Conservation (phyloP, 345 rosid species). For the Leavenworthia alabamica region DNA sequence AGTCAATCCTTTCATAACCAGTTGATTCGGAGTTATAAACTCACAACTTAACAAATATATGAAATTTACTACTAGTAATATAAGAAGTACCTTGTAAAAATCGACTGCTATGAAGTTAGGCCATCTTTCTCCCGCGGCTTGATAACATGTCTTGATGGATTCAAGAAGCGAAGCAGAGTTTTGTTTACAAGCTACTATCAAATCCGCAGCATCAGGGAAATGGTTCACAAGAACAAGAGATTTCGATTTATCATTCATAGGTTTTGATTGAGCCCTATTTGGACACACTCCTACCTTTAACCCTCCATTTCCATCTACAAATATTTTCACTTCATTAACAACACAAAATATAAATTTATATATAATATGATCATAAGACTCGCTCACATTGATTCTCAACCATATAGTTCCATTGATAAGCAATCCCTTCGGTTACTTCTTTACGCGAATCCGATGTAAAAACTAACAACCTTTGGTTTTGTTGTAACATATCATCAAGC, state of each 20-base stretch:
- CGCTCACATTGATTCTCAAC: conserved; percentile 91
- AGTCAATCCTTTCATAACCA: no score
- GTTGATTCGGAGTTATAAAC: no score
- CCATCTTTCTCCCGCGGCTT: conserved; percentile 76
- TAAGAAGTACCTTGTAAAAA: conserved; percentile 59
- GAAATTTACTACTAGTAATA: background rate
- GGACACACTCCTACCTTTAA: conserved; percentile 62
- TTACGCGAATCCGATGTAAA: conserved; percentile 71
- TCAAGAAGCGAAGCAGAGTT: conserved; percentile 71
- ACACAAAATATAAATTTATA: background rate
- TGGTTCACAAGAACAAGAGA: conserved; percentile 71
- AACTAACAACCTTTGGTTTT: conserved; percentile 74
- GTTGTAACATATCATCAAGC: conserved; percentile 59
- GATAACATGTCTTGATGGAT: conserved; percentile 54
- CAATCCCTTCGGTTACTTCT: conserved; percentile 83
- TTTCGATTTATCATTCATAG: conserved; percentile 48
- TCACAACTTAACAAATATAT: no score
- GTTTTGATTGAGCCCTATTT: conserved; percentile 55
- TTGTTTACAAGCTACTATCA: conserved; percentile 51
- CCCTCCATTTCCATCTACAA: conserved; percentile 78
- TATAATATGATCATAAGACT: conserved; percentile 22
- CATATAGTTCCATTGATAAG: conserved; percentile 78
- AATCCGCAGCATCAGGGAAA: conserved; percentile 54
- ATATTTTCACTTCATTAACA: background rate
- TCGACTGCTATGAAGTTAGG: conserved; percentile 94